phyloP scores from a whole-genome alignment of 257 asterid genomes.

The Lycium ferocissimum region DNA sequence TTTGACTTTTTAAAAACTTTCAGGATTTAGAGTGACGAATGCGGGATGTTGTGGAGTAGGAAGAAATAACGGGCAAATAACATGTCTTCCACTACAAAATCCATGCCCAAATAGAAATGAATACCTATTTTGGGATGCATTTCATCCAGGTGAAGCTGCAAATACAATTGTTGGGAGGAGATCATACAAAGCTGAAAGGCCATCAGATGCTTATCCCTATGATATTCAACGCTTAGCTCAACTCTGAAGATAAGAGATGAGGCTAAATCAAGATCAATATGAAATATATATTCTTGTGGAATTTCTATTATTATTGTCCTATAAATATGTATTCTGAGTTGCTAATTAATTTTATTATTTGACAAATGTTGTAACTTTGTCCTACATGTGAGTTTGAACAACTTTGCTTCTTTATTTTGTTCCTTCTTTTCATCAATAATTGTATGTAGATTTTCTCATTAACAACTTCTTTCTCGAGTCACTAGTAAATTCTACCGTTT shows the following conservation, averaged over 20 bases:
- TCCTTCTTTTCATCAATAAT: neutral
- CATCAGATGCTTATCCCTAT: slow-evolving; percentile 76
- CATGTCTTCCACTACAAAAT: slow-evolving; percentile 76
- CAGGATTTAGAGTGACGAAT: slow-evolving; percentile 82
- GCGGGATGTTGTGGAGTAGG: slow-evolving; percentile 97
- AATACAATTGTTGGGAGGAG: slow-evolving; percentile 76
- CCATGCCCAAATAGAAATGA: slow-evolving; percentile 73
- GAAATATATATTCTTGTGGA: slow-evolving; percentile 5
- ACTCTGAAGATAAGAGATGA: slow-evolving; percentile 34
- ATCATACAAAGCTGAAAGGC: slow-evolving; percentile 68
- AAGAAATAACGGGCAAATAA: slow-evolving; percentile 92
- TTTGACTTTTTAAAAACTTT: neutral
- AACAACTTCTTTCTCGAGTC: neutral
- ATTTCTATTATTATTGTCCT: neutral
- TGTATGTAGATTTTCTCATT: neutral
- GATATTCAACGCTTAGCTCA: slow-evolving; percentile 87
- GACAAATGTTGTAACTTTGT: neutral
- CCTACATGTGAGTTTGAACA: neutral
- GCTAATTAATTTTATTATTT: neutral
- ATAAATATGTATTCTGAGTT: neutral
- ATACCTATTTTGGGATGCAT: slow-evolving; percentile 90
- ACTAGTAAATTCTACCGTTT: too few species aligned
- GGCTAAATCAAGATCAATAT: neutral
- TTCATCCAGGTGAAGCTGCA: slow-evolving; percentile 85
- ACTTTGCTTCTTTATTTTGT: neutral